Conservation (phyloP, 1,139 yeast species). For the Diutina siamensis region DNA sequence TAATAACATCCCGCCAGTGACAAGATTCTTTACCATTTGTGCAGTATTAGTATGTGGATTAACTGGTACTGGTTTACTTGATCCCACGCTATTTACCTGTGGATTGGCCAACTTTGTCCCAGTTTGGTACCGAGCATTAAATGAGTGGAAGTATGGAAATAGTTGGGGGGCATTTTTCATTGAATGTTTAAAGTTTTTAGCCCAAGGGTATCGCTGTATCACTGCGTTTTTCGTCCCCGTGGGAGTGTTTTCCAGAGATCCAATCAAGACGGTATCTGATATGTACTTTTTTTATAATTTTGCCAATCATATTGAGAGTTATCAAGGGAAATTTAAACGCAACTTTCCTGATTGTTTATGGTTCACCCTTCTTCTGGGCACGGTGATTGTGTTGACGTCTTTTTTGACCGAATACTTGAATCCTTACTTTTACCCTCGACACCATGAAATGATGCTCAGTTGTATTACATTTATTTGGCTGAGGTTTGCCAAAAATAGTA, state of each 20-base stretch:
- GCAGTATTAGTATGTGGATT: constrained; percentile 23
- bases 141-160: neutral
- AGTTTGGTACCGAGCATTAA: neutral
- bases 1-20: constrained; percentile 33
- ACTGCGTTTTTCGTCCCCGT: constrained; percentile 37
- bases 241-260: constrained; percentile 14
- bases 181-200: constrained; percentile 8
- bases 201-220: constrained; percentile 26
- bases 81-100: constrained; percentile 9
- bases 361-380: constrained; percentile 27
- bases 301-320: constrained; percentile 41
- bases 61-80: constrained; percentile 13
- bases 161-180: constrained; percentile 5
- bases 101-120: constrained; percentile 5
- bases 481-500: constrained; percentile 36
- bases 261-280: constrained; percentile 36
- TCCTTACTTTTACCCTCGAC: constrained; percentile 7
- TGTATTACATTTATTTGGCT: constrained; percentile 55
- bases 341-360: constrained; percentile 47
- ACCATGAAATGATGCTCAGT: constrained; percentile 32
- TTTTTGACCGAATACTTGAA: neutral
- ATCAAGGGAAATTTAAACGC: constrained; percentile 37
- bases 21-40: constrained; percentile 31
- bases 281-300: constrained; percentile 47
- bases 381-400: neutral